Evolutionary conservation across 352 stramenopile genomes (phyloP).

Genomic region (Saprolegnia diclina): DNA sequence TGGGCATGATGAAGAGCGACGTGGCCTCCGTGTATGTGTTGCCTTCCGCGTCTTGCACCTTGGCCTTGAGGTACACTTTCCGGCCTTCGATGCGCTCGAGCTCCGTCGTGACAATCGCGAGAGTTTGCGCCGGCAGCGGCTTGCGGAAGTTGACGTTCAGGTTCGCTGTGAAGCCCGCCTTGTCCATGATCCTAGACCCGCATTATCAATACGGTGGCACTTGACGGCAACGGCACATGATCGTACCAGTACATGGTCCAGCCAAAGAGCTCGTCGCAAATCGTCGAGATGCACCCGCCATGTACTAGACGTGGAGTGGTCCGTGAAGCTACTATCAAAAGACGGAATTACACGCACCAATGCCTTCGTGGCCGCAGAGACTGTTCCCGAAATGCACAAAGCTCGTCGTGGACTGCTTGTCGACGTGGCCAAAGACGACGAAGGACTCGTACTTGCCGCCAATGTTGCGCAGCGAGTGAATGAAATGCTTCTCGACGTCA

Average conservation of each 20-base stretch:
- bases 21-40: constrained; percentile 24
- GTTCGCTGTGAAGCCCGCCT: constrained; percentile 24
- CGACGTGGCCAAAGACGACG: constrained; percentile 16
- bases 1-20: constrained; percentile 21
- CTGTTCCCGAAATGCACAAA: constrained; percentile 25
- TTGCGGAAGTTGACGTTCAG: constrained; percentile 27
- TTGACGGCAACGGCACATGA: neutral
- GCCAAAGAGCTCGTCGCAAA: constrained; percentile 26
- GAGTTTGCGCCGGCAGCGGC: neutral
- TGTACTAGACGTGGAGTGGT: constrained; percentile 5
- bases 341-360: neutral
- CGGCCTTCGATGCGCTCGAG: constrained; percentile 18
- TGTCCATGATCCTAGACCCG: constrained; percentile 2
- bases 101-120: constrained; percentile 17
- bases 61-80: constrained; percentile 26
- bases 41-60: constrained; percentile 11
- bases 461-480: constrained; percentile 26
- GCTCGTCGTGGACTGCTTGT: constrained; percentile 23
- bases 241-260: constrained; percentile 26
- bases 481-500: constrained; percentile 19
- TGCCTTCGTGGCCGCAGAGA: constrained; percentile 21
- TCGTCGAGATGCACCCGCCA: constrained; percentile 25
- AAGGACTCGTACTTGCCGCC: constrained; percentile 24
- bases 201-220: neutral
- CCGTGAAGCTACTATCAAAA: neutral